Evolutionary conservation across 495 filamentous ascomycete genomes (phyloP).

Genomic region (Podospora pseudoanserina): DNA sequence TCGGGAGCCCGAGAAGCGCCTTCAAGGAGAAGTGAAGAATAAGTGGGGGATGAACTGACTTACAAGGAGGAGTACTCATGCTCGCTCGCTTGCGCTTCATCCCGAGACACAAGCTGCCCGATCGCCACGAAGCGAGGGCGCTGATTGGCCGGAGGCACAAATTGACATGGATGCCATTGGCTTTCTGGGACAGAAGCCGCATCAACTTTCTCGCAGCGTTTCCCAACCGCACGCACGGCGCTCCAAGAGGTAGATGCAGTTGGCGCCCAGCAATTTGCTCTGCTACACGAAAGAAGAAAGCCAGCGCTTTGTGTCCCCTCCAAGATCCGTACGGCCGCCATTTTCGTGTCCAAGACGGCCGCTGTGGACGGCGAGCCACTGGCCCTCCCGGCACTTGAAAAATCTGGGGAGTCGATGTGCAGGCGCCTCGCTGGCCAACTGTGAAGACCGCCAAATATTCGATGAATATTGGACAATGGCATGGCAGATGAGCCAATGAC

Average conservation of each 20-base stretch:
- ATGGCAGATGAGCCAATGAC: not conserved
- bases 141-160: constrained; percentile 26
- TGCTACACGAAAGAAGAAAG: not conserved
- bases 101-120: constrained; percentile 33
- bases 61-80: constrained; percentile 21
- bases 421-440: constrained; percentile 16
- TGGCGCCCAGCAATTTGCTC: constrained; percentile 14
- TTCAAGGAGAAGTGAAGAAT: constrained; percentile 10
- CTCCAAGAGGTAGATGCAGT: constrained; percentile 12
- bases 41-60: constrained; percentile 18
- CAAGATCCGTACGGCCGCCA: not conserved
- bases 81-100: constrained; percentile 37
- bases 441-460: not conserved
- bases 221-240: constrained; percentile 3
- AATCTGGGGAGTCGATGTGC: constrained; percentile 7
- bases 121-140: constrained; percentile 22
- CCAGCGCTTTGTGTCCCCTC: not conserved
- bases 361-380: constrained; percentile 1
- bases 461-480: not conserved
- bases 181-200: constrained; percentile 35
- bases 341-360: not conserved
- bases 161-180: constrained; percentile 21
- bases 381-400: constrained; percentile 2
- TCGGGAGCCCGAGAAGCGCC: constrained; percentile 19
- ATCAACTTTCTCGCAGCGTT: constrained; percentile 27